phyloP scores from a whole-genome alignment of 2,329 filamentous ascomycete genomes.

The Colletotrichum lentis region DNA sequence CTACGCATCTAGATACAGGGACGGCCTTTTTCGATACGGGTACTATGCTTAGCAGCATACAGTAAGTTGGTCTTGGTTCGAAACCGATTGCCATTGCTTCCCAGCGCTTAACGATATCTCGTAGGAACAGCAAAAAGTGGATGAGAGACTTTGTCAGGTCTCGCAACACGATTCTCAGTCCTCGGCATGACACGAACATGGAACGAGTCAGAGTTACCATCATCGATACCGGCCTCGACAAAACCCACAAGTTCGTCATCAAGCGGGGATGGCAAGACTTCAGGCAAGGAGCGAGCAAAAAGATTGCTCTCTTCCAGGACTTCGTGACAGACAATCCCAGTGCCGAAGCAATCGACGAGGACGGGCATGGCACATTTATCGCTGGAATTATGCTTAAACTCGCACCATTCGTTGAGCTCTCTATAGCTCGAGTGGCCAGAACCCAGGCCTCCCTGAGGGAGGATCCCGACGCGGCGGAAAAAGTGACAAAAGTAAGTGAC shows the following conservation, averaged over 20 bases:
- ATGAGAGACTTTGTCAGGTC: not conserved
- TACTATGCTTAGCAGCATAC: not conserved
- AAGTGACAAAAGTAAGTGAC: conserved; percentile 3
- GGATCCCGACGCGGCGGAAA: not conserved
- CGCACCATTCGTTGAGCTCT: conserved; percentile 15
- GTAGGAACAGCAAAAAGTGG: conserved; percentile 2
- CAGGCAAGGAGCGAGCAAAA: not conserved
- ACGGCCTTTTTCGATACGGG: conserved; percentile 5
- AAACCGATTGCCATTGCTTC: no score
- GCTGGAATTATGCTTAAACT: conserved; percentile 12
- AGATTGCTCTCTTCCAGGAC: conserved; percentile 11
- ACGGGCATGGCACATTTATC: conserved; percentile 18
- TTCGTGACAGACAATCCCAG: conserved; percentile 7
- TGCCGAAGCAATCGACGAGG: conserved; percentile 2
- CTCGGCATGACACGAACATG: conserved; percentile 4
- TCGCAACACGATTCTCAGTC: conserved; percentile 3
- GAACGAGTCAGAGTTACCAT: conserved; percentile 14
- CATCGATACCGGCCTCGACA: conserved; percentile 17
- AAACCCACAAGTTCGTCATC: conserved; percentile 11
- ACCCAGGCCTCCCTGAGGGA: not conserved
- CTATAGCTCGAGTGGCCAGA: conserved; percentile 7
- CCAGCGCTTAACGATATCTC: not conserved
- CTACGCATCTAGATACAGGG: not conserved
- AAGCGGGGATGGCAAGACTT: conserved; percentile 3
- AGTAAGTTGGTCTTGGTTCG: not conserved